Base-by-base conservation (phyloP, 116 monocot genomes). In the Papilionanthe hybrid region DNA sequence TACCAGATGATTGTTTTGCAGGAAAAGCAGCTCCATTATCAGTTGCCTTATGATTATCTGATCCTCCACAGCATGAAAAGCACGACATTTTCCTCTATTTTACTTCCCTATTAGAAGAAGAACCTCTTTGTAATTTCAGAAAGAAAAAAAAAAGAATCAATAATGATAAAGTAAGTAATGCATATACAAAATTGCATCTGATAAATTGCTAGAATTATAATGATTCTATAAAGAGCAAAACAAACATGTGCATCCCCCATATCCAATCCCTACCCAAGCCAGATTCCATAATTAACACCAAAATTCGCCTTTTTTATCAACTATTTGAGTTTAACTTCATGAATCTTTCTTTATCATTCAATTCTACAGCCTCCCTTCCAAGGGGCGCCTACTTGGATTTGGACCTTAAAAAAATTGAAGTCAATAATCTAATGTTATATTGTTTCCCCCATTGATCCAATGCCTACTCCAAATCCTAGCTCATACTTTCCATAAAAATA, bases 41-140 rank as follows among this genome's bases (percentile, higher is more conserved):
- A 17, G 32, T n/a, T 8, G 81, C 20, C 82, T 43, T 71, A 28
- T 75, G 86, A 56, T 8, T 60, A 79, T 85, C 75, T 44, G 79
- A 79, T 53, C 77, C 84, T 47, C 55, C 77, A 53, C 83, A 89
- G 42, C 89, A 89, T 25, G 75, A 55, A 77, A 89, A 86, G 78
- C 89, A 89, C 10, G 83, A 66, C 89, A 89, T 89, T 29, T 60
- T 78, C 57, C 43, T 74, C 17, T 29, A 68, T 27, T 68, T 68
- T 12, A 20, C 68, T 22, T 4, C 58, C 20, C 58, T 5, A 6
- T 58, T n/a, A 30, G 68, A 29, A 67, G 1, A 67, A 68, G 68
- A 68, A 29, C 25, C 0, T 20, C 29, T 30, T 68, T 30, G 30
- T 63, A 20, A 68, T 4, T 68, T 68, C 68, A 68, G 68, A 30